These are phyloP conservation scores for Cryptosporidium baileyi DNA, from an alignment of 169 alveolate species.

Conservation along the genomic window DNA sequence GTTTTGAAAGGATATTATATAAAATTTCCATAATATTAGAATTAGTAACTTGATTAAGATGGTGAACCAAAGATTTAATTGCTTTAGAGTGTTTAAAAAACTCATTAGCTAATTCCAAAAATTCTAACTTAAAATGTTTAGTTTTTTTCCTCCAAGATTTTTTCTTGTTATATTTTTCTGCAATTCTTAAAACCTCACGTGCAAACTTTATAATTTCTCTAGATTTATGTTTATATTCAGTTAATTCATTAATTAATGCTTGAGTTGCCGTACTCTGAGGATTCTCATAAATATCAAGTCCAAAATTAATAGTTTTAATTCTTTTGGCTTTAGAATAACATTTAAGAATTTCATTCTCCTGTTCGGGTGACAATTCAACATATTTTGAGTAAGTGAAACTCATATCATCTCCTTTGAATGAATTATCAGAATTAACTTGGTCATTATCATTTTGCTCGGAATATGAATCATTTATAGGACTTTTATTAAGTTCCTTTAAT, in stretches of 20 bases:
- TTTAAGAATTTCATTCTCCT: conserved; percentile 18
- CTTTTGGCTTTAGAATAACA: conserved; percentile 36
- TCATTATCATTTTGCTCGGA: neutral
- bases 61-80: conserved; percentile 17
- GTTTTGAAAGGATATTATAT: conserved; percentile 7
- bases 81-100: conserved; percentile 27
- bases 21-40: neutral
- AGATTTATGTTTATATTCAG: neutral
- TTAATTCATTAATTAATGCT: conserved; percentile 7
- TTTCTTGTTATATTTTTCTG: conserved; percentile 34
- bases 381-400: conserved; percentile 19
- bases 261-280: conserved; percentile 7
- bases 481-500: too few species aligned
- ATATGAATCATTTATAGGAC: too few species aligned
- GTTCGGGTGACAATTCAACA: conserved; percentile 34
- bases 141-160: conserved; percentile 62
- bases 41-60: neutral
- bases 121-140: conserved; percentile 22
- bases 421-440: neutral
- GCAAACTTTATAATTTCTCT: conserved; percentile 29
- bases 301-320: conserved; percentile 37
- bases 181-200: conserved; percentile 27
- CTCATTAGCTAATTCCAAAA: conserved; percentile 3
- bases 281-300: conserved; percentile 4
- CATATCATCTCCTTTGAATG: neutral